Evolutionary conservation across 2,329 filamentous ascomycete species (phyloP).

Genomic region (Lachnellula arida): DNA sequence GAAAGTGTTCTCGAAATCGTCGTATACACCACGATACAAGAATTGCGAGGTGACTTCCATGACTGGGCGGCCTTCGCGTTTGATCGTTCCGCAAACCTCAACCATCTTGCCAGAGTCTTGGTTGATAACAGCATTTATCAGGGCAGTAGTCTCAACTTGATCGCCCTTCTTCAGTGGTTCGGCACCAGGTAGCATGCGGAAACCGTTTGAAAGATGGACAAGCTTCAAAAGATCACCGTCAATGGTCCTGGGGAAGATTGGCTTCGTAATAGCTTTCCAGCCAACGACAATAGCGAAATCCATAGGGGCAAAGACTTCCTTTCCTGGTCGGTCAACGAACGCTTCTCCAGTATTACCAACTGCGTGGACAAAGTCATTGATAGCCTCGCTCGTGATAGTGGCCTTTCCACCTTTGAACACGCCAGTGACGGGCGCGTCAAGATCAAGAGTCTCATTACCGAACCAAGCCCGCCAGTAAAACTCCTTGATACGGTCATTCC

Average conservation of each 20-base stretch:
- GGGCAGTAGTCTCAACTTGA: conserved; percentile 84
- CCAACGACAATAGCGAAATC: conserved; percentile 98
- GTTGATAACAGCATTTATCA: conserved; percentile 97
- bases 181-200: conserved; percentile 96
- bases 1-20: conserved; percentile 96
- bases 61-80: conserved; percentile 73
- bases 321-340: conserved; percentile 92
- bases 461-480: conserved; percentile 99
- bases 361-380: conserved; percentile 98
- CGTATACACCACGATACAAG: conserved; percentile 88
- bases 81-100: conserved; percentile 97
- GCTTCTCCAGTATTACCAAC: conserved; percentile 97
- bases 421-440: conserved; percentile 79
- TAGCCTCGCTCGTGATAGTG: conserved; percentile 83
- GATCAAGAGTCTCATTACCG: conserved; percentile 75
- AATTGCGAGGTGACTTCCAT: conserved; percentile 99
- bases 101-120: conserved; percentile 99
- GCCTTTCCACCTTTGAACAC: conserved; percentile 86
- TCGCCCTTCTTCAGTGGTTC: conserved; percentile 95
- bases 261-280: conserved; percentile 99
- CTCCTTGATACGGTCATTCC: conserved; percentile 98
- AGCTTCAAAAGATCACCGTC: conserved; percentile 95
- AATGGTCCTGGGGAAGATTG: conserved; percentile 94
- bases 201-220: conserved; percentile 93
- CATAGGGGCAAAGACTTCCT: conserved; percentile 94